These are phyloP conservation scores for Eucalyptus regnans DNA, from an alignment of 345 rosid genomes.

Conservation along the genomic window DNA sequence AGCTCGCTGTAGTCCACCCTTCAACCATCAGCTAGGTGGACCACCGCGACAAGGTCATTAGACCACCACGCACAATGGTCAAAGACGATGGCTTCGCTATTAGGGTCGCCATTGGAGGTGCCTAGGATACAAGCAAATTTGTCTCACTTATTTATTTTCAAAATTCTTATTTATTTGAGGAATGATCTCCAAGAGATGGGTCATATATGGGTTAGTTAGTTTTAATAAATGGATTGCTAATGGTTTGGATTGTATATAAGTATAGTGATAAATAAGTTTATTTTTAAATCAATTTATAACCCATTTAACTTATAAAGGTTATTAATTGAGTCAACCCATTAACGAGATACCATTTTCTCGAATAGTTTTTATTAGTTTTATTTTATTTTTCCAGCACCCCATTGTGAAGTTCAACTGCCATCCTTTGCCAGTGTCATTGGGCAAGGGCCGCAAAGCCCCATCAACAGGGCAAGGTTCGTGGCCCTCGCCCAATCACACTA, in stretches of 20 bases:
- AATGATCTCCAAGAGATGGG: neutral
- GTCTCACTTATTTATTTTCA: neutral
- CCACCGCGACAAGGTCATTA: neutral
- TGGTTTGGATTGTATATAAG: no score
- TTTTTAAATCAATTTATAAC: no score
- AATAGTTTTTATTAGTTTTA: no score
- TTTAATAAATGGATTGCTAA: no score
- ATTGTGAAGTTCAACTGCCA: accelerated
- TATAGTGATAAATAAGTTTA: no score
- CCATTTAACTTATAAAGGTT: no score
- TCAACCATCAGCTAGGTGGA: neutral
- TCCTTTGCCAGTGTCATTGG: accelerated
- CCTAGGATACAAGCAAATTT: neutral
- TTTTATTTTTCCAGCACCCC: accelerated
- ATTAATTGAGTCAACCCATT: no score
- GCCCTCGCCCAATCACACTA: no score
- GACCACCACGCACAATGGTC: neutral
- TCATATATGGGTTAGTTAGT: no score
- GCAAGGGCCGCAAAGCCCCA: no score
- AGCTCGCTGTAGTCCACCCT: neutral
- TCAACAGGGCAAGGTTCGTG: accelerated
- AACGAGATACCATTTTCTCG: no score
- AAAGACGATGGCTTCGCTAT: neutral
- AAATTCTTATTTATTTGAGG: neutral
- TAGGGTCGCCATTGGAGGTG: neutral